Conservation (phyloP, 2,329 filamentous ascomycete species). For the Penicillium sp. region DNA sequence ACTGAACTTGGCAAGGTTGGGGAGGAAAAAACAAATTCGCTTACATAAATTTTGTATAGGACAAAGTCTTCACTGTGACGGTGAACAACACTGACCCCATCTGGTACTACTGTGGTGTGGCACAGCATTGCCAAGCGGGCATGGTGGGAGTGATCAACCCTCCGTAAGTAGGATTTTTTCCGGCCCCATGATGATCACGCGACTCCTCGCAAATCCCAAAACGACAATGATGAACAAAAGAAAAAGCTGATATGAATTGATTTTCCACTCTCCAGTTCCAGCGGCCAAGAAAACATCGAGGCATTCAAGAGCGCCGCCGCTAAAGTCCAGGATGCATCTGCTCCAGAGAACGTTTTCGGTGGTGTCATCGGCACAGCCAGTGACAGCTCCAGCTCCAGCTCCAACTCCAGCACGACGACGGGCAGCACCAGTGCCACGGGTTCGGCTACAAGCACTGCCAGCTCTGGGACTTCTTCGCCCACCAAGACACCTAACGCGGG, state of each 20-base stretch:
- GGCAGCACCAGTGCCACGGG: background rate
- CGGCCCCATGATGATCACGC: too few relatives aligned
- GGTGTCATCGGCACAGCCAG: background rate
- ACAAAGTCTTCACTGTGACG: constrained; percentile 61
- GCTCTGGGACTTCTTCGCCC: background rate
- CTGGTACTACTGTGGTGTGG: constrained; percentile 75
- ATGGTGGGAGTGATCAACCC: constrained; percentile 70
- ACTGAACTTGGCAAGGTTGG: too few relatives aligned
- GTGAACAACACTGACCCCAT: constrained; percentile 64
- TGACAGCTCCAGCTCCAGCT: background rate
- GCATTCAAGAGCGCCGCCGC: background rate
- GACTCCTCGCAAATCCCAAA: too few relatives aligned
- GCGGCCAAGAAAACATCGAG: background rate
- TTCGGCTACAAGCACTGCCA: background rate
- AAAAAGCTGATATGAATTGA: background rate
- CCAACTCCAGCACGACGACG: background rate
- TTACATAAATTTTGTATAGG: constrained; percentile 18
- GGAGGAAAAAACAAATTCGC: too few relatives aligned
- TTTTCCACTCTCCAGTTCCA: background rate
- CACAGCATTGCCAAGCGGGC: constrained; percentile 65
- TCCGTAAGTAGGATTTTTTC: background rate
- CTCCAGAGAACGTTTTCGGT: background rate
- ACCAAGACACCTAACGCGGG: background rate
- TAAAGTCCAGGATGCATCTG: background rate
- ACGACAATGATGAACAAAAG: background rate